Conservation (phyloP, 2,329 filamentous ascomycete species). For the Pyricularia pennisetigena region DNA sequence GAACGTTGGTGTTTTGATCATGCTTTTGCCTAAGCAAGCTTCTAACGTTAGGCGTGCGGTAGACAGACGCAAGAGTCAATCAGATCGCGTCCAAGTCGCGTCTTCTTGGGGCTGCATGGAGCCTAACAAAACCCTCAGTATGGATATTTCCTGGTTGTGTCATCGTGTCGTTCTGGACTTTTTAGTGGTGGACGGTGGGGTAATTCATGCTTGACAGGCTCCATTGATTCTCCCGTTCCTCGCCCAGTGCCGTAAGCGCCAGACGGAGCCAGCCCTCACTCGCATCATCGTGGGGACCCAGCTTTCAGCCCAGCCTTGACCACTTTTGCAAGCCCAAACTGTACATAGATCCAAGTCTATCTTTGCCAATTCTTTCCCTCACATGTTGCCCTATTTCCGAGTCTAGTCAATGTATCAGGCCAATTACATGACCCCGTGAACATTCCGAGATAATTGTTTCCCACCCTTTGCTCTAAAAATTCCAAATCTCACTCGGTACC, state of each 20-base stretch:
- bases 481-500: not conserved
- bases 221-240: not conserved
- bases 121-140: not conserved
- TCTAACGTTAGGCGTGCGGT: not conserved
- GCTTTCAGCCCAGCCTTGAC: not conserved
- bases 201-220: not conserved
- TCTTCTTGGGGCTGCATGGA: not conserved
- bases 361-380: not conserved
- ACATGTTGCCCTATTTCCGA: not conserved
- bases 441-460: not conserved
- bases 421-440: not conserved
- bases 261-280: not conserved
- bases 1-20: not conserved
- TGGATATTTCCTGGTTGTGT: not conserved
- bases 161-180: constrained; percentile 2
- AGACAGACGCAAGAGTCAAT: not conserved
- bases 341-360: not conserved
- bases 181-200: constrained; percentile 3
- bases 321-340: not conserved
- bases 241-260: constrained; percentile 1
- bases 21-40: not conserved
- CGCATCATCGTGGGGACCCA: not conserved
- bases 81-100: not conserved
- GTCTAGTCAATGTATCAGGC: not conserved
- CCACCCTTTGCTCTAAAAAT: not conserved